Base-by-base conservation (phyloP, 257 asterid genomes). In the Solanum ossicruentum region DNA sequence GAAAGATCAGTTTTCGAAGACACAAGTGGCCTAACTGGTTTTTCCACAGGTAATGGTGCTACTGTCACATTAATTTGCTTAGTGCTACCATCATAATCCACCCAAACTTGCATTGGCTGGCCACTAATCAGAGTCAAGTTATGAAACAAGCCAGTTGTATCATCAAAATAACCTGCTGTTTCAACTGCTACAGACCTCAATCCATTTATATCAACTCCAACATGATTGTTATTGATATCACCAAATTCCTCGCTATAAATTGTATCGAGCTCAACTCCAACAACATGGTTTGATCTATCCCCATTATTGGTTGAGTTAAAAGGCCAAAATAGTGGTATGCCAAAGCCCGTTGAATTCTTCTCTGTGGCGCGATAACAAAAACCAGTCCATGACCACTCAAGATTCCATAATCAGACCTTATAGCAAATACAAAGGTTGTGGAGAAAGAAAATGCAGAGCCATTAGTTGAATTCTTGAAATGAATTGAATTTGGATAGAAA, bases 211-310 rank as follows among this genome's bases (percentile, higher is more conserved):
- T 94, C 95, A 70, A 94, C 83, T 1, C 95, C 96, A 21, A 91
- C 93, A 63, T 92, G 97, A 63, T 94, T 93, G 23, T 86, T 91
- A 69, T 93, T 54, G 3, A 79, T 90, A 80, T 94, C 95, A 10
- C 56, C 39, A 20, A 91, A 89, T 45, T 91, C 95, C 0, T 49
- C 1, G 83, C 88, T 92, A 77, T 66, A 87, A 57, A 91, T 51
- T 13, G 97, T 92, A 45, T 94, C 98, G 28, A 92, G 89, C 83
- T 94, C 98, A 13, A 94, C 90, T 0, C 94, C 95, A 8, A 93
- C 71, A 1, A 94, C 86, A 67, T 93, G 94, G 58, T 92, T 94
- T 12, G 92, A 86, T 2, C 6, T 3, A 49, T 88, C 86, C 2
- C 95, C 98, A 21, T 88, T 86, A 87, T 89, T 92, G 60, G 89